Base-by-base conservation (phyloP, 148 eudicot species). In the Cornus florida region DNA sequence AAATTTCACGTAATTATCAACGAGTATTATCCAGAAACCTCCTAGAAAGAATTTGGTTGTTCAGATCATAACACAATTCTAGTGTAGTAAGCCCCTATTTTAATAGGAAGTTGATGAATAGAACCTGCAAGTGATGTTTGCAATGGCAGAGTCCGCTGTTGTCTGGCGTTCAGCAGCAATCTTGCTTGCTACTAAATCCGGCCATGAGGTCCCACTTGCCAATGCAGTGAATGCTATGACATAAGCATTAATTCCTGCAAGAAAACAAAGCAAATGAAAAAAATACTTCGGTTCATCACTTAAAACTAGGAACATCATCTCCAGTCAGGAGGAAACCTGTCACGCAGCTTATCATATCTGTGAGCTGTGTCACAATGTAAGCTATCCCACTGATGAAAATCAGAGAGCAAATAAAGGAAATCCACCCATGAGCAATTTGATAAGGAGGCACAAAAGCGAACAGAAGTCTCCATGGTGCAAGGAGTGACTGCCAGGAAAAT, bases 201-300 rank as follows among this genome's bases (percentile, higher is more conserved):
- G 98, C 98, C 98, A 95, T 9, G 98, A 95, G 74, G 98, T 93
- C 83, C 98, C 98, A 75, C 86, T 82, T 6, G 98, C 98, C 85
- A 95, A 77, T 23, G 87, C 94, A 70, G 98, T 91, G 74, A 95
- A 91, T 78, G 98, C 97, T 78, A 95, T 95, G 39, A 95, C 94
- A 59, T 95, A 91, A 59, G 82, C 73, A 84, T 93, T 90, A 80
- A 93, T 87, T 75, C 97, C 98, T 95, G 89, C 85, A 83, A 13
- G 46, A 70, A 5, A 46, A 67, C 14, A 62, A 41, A 23, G 28
- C 5, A 20, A 59, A 62, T 65, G 43, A 78, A 32, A 22, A 39
- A 39, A 39, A 39, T 39, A 39, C 43, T 39, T 39, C 5, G 43
- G 43, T 39, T 39, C 43, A 39, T 39, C 7, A 39, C 43, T 39